These are phyloP conservation scores for Gorgonomyces haynaldii DNA, from an alignment of 192 early-diverging fungal species.

Conservation along the genomic window DNA sequence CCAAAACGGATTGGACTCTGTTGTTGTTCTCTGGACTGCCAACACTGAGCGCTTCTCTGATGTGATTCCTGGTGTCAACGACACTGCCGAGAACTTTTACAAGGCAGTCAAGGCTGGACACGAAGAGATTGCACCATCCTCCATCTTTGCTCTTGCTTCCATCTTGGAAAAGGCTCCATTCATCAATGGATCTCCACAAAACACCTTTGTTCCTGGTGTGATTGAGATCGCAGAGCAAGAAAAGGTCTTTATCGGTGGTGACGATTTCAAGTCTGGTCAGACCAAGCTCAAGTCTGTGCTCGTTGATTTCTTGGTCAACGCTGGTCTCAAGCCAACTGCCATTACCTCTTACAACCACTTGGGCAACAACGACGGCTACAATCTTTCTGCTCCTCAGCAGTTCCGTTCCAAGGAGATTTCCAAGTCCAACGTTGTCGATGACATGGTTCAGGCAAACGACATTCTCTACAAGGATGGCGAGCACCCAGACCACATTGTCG, in stretches of 20 bases:
- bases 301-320: slow-evolving; percentile 96
- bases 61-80: slow-evolving; percentile 86
- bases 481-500: slow-evolving; percentile 79
- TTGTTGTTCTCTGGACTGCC: slow-evolving; percentile 97
- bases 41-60: slow-evolving; percentile 93
- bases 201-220: slow-evolving; percentile 96
- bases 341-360: slow-evolving; percentile 98
- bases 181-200: slow-evolving; percentile 98
- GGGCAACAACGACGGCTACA: slow-evolving; percentile 99
- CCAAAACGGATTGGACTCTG: slow-evolving; percentile 74
- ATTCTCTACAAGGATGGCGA: slow-evolving; percentile 74
- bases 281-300: slow-evolving; percentile 99
- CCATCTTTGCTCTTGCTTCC: slow-evolving; percentile 91
- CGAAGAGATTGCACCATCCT: slow-evolving; percentile 86
- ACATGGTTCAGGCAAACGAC: slow-evolving; percentile 94
- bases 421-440: slow-evolving; percentile 97
- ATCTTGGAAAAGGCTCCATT: slow-evolving; percentile 93
- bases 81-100: slow-evolving; percentile 88
- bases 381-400: slow-evolving; percentile 93
- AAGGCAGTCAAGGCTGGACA: slow-evolving; percentile 71
- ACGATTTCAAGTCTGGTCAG: slow-evolving; percentile 99
- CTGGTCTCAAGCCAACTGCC: slow-evolving; percentile 94
- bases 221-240: slow-evolving; percentile 82
- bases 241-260: slow-evolving; percentile 87
- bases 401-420: slow-evolving; percentile 99